Evolutionary conservation across 2,329 filamentous ascomycete genomes (phyloP), one percentile per base, ranked within the genome.

Genomic region (Ophiostoma quercus): DNA sequence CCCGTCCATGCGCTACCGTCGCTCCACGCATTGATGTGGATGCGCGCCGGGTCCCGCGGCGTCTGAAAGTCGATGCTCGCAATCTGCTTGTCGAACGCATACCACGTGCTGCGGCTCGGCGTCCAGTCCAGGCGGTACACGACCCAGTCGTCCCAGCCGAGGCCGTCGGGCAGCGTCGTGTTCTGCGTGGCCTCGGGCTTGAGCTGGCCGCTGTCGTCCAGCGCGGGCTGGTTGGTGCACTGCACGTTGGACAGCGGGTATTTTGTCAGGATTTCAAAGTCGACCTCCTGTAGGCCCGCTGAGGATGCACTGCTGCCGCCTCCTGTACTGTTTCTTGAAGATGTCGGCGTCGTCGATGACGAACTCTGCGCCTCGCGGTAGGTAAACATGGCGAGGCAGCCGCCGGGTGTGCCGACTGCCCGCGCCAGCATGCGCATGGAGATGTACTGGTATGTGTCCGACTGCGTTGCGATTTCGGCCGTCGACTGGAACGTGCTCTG

Each of bases 1-100:
- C 86, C 86, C 63, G 82, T 83, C 86, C 86, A 89, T 66, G 78
- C 78, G 22, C 51, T 57, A 7, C n/a, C 51, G 11, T 57, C 51
- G 5, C 51, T 29, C n/a, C 22, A 57, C 9, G 22, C 51, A 14
- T 29, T 57, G 51, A 57, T 57, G 12, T 57, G 51, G n/a, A 57
- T 57, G 22, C 19, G 51, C 11, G 51, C 22, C 22, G 22, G 51
- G 51, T 12, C 51, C 22, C 51, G 51, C 51, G 22, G 51, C 9
- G 11, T 7, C 51, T 25, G n/a, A n/a, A 57, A 57, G 22, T 25
- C 51, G 7, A 57, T 57, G 19, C 51, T 25, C n/a, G n/a, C 51
- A 57, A 22, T 57, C 51, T 57, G 51, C 51, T 57, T 14, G 51
- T 11, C 22, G 6, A 25, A 57, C 2, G 22, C 51, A 25, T 57